These are phyloP conservation scores for Lentinula boryana DNA, from an alignment of 768 basidiomycete genomes.

Conservation along the genomic window DNA sequence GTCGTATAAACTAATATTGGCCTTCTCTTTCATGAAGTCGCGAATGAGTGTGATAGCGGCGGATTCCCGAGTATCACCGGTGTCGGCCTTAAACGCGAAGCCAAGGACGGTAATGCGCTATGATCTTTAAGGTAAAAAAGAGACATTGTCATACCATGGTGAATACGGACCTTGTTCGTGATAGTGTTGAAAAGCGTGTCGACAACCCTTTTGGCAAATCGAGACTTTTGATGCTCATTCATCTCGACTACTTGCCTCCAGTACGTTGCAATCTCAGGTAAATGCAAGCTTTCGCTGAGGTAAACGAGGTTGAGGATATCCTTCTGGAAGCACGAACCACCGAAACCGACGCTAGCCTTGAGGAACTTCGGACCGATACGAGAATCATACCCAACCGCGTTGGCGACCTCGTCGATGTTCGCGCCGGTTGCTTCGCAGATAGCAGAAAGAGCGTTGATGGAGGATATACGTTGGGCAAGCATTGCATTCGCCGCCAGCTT, in stretches of 20 bases:
- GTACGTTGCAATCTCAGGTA: conserved; percentile 96
- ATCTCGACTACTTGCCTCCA: conserved; percentile 97
- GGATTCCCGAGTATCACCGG: conserved; percentile 98
- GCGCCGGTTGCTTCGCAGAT: conserved; percentile 99
- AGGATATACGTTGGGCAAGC: conserved; percentile 98
- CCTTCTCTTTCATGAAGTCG: conserved; percentile 89
- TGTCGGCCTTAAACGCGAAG: conserved; percentile 99
- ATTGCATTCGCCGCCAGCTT: conserved; percentile 99
- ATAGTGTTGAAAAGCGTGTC: conserved; percentile 99
- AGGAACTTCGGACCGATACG: conserved; percentile 95
- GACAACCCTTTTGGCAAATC: conserved; percentile 95
- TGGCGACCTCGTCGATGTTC: conserved; percentile 95
- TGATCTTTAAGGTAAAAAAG: conserved; percentile 18
- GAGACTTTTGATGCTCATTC: conserved; percentile 97
- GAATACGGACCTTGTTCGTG: conserved; percentile 78
- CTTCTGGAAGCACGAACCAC: conserved; percentile 99
- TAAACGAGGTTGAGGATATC: conserved; percentile 99
- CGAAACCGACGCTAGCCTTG: conserved; percentile 93
- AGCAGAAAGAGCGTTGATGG: conserved; percentile 95
- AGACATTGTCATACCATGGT: not conserved
- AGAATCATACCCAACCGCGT: conserved; percentile 89
- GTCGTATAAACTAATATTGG: conserved; percentile 85
- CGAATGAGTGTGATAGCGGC: conserved; percentile 91
- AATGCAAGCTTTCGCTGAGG: conserved; percentile 87
- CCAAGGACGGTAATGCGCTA: conserved; percentile 93